Base-by-base conservation (phyloP, 768 basidiomycete genomes). In the Goffeauzyma gilvescens region DNA sequence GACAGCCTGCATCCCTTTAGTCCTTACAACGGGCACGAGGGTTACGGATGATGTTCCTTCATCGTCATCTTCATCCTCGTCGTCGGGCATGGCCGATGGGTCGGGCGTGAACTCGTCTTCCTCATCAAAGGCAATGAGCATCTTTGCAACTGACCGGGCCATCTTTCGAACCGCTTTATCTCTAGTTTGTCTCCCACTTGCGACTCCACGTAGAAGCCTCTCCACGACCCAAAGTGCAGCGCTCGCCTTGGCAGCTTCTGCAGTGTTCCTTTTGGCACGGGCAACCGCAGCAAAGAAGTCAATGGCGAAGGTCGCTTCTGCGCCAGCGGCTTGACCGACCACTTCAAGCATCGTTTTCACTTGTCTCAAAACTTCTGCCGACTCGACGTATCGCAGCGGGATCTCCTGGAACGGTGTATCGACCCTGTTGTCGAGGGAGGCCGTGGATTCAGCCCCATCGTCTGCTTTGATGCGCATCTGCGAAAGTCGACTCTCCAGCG, bases 171-270 rank as follows among this genome's bases (percentile, higher is more conserved):
- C 13, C 9, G 27, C n/a, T 30, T 41, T 24, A 12, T 8, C 41
- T 31, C 33, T 25, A 9, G 35, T 15, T 30, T 25, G 28, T 18
- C 14, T 27, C 23, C n/a, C 46, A 1, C 18, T 65, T 0, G 72
- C 68, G 6, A 78, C 65, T 2, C 90, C 89, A 52, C 82, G 77
- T 45, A 95, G 57, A 0, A 95, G 57, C 22, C 75, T 71, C 46
- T 73, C 72, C 2, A 81, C 78, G 50, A 82, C 80, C 86, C 86
- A 95, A 18, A 89, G 66, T 2, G 85, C 85, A 9, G 62, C 52
- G 3, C 51, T 55, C 1, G 53, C 49, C 33, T 51, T 46, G 0
- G 79, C 71, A 1, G 76, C 73, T 14, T 75, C 71, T 8, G 53
- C 60, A 8, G 67, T 69, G 14, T 60, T 65, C 18, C 72, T 64